These are phyloP conservation scores for Centrapalus pauciflorus DNA, from an alignment of 129 eudicot genomes.

Conservation along the genomic window DNA sequence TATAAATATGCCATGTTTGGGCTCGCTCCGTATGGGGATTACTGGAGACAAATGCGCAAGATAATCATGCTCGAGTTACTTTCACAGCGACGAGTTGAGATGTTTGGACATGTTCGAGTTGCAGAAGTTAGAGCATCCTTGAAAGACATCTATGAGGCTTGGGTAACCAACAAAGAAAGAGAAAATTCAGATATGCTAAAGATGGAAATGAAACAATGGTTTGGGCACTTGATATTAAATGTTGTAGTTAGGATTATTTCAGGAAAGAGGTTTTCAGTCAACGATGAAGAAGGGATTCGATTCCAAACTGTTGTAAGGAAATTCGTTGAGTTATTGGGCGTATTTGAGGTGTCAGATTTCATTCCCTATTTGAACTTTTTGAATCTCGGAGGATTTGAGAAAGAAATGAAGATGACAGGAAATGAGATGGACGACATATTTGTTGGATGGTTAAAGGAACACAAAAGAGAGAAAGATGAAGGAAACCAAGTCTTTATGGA, in stretches of 20 bases:
- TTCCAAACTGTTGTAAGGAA: too few species aligned
- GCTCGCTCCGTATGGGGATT: constrained; percentile 22
- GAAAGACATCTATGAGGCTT: not conserved
- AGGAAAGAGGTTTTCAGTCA: constrained; percentile 16
- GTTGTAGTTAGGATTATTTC: not conserved
- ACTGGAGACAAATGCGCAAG: constrained; percentile 31
- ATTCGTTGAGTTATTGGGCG: too few species aligned
- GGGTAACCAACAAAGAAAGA: not conserved
- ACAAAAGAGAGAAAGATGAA: too few species aligned
- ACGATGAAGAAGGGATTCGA: too few species aligned
- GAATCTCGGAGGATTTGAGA: too few species aligned
- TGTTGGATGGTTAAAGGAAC: too few species aligned
- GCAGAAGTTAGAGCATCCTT: constrained; percentile 23
- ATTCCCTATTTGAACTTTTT: too few species aligned
- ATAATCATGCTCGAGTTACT: constrained; percentile 15
- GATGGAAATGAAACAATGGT: constrained; percentile 22
- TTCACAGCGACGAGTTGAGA: constrained; percentile 3
- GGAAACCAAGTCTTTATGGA: too few species aligned
- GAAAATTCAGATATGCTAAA: not conserved
- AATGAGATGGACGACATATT: too few species aligned
- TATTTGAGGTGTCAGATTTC: too few species aligned
- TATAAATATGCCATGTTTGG: constrained; percentile 28
- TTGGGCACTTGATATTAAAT: constrained; percentile 2
- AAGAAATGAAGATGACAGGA: too few species aligned
- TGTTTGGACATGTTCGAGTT: constrained; percentile 8